These are phyloP conservation scores for Sequoia sempervirens DNA, from an alignment of 75 land plant species.

Conservation along the genomic window DNA sequence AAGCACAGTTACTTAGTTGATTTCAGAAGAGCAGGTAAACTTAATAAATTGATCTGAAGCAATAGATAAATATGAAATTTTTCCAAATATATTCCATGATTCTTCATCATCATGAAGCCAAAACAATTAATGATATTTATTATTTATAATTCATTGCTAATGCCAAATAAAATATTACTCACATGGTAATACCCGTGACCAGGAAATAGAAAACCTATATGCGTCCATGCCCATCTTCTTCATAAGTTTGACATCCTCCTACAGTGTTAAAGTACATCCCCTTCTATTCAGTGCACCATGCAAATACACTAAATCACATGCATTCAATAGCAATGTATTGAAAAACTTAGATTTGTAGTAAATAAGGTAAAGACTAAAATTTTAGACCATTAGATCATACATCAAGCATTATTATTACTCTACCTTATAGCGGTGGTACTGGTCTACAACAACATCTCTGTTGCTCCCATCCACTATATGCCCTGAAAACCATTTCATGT, in stretches of 20 bases:
- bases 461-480: slow-evolving; percentile 22
- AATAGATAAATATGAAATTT: too few species aligned
- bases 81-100: too few species aligned
- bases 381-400: too few species aligned
- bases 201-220: slow-evolving; percentile 17
- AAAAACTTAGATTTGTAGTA: not conserved
- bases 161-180: not conserved
- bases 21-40: too few species aligned
- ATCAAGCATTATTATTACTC: not conserved
- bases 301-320: too few species aligned
- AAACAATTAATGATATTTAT: too few species aligned
- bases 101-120: too few species aligned
- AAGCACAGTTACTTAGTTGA: too few species aligned
- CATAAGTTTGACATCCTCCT: slow-evolving; percentile 16
- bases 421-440: slow-evolving; percentile 23
- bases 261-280: not conserved
- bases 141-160: not conserved
- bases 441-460: slow-evolving; percentile 19
- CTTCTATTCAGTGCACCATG: too few species aligned
- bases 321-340: not conserved
- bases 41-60: too few species aligned
- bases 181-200: slow-evolving; percentile 17
- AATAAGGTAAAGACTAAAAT: too few species aligned
- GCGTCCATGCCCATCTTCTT: slow-evolving; percentile 17
- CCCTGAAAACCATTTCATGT: slow-evolving; percentile 7